Percentiles rank a stretch among this genome's conserved stretches.
Conservation (phyloP, 441 rosid genomes). For the Pelargonium cotyledonis region DNA sequence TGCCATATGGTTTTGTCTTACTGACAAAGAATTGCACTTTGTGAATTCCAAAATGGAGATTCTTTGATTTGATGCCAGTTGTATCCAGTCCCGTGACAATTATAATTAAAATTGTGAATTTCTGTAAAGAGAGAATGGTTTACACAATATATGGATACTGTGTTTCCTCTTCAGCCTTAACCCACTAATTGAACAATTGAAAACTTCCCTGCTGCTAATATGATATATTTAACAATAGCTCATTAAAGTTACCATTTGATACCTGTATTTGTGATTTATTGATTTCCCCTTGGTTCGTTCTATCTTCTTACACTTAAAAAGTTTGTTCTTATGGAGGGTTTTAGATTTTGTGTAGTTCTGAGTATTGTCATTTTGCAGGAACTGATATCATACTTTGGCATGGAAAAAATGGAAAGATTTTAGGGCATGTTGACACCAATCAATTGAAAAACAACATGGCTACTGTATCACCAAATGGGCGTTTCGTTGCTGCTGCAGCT, state of each 20-base stretch:
- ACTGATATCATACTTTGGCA: constrained; percentile 96
- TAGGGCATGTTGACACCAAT: constrained; percentile 67
- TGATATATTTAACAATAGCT: not conserved
- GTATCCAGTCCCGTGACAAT: too few species aligned
- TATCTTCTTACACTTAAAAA: not conserved
- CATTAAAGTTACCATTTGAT: too few species aligned
- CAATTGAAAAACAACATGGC: constrained; percentile 92
- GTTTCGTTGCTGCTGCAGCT: constrained; percentile 96
- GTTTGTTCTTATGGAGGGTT: not conserved
- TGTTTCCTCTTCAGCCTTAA: too few species aligned
- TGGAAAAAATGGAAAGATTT: constrained; percentile 70
- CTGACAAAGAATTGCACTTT: too few species aligned
- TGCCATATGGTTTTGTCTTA: too few species aligned
- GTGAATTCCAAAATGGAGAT: too few species aligned
- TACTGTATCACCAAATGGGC: constrained; percentile 90
- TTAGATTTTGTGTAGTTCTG: not conserved
- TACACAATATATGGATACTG: too few species aligned
- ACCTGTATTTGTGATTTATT: not conserved
- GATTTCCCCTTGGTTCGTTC: not conserved
- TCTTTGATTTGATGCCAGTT: too few species aligned
- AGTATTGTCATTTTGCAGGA: constrained; percentile 32
- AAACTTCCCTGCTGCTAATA: too few species aligned
- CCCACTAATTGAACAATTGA: too few species aligned
- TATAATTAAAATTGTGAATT: too few species aligned
- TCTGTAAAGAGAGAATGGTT: too few species aligned